Percentiles rank a stretch among this genome's conserved stretches.
phyloP scores from a whole-genome alignment of 331 rosid species.

The Erythrophleum ivorense region DNA sequence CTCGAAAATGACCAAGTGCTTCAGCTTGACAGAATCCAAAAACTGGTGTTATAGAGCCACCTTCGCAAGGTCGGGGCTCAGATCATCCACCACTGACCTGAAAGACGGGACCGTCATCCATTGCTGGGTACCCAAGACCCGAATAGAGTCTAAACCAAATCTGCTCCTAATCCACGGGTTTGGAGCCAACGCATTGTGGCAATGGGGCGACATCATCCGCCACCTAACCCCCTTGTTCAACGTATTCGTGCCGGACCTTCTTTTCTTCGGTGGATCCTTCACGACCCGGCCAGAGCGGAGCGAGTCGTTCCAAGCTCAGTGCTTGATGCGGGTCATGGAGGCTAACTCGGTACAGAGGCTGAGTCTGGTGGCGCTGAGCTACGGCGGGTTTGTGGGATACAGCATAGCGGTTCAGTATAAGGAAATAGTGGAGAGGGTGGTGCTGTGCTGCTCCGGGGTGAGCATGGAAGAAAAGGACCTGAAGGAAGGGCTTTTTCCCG shows the following conservation, averaged over 20 bases:
- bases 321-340: constrained; percentile 72
- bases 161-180: constrained; percentile 80
- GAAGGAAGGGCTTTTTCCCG: constrained; percentile 56
- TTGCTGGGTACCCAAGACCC: constrained; percentile 76
- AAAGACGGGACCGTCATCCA: constrained; percentile 71
- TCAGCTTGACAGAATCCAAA: constrained; percentile 65
- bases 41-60: constrained; percentile 58
- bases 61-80: constrained; percentile 67
- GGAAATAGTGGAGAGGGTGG: constrained; percentile 72
- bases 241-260: constrained; percentile 78
- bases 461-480: constrained; percentile 79
- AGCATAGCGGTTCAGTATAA: constrained; percentile 52
- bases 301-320: constrained; percentile 76
- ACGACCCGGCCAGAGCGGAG: constrained; percentile 59
- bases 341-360: constrained; percentile 54
- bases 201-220: constrained; percentile 66
- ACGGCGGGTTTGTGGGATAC: constrained; percentile 83
- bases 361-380: constrained; percentile 74
- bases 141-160: constrained; percentile 49
- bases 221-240: constrained; percentile 58
- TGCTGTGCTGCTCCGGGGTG: constrained; percentile 76
- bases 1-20: constrained; percentile 46
- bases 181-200: constrained; percentile 81
- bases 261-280: constrained; percentile 72
- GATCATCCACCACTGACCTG: constrained; percentile 55